These are phyloP conservation scores for Dillenia turbinata DNA, from an alignment of 164 flowering plant species.

Conservation along the genomic window DNA sequence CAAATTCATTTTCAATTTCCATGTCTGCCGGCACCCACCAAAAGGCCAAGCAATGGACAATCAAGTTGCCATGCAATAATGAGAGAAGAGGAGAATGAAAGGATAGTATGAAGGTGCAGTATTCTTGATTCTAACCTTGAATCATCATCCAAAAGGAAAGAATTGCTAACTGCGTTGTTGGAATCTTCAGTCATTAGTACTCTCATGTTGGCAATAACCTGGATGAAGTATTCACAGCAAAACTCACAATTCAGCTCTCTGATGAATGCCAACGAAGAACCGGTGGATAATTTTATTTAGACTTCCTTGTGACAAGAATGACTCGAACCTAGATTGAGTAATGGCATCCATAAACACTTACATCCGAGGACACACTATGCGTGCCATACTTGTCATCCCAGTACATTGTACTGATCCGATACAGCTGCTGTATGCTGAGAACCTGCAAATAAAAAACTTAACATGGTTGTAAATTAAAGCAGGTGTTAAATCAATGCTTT, in stretches of 20 bases:
- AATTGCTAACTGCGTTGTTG: conserved; percentile 60
- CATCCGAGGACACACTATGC: conserved; percentile 87
- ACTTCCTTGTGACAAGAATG: conserved; percentile 11
- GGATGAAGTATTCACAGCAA: conserved; percentile 3
- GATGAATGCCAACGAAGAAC: neutral
- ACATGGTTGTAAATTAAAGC: conserved; percentile 9
- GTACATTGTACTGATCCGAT: conserved; percentile 97
- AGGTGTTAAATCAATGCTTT: neutral
- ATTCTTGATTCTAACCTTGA: conserved; percentile 37
- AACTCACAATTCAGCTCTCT: conserved; percentile 9
- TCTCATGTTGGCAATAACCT: conserved; percentile 69
- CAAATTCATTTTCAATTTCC: too few species aligned
- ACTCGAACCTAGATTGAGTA: conserved; percentile 29
- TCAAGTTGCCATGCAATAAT: conserved; percentile 2
- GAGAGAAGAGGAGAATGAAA: neutral
- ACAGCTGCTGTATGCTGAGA: conserved; percentile 95
- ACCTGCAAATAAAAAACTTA: conserved; percentile 44
- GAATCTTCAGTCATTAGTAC: conserved; percentile 72
- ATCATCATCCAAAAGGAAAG: conserved; percentile 66
- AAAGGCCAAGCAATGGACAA: neutral
- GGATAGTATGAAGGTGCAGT: neutral
- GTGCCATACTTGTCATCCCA: conserved; percentile 99
- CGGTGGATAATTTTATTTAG: neutral
- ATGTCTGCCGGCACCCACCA: neutral
- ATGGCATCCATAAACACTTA: conserved; percentile 52